These are phyloP conservation scores for Fragaria iinumae DNA, from an alignment of 306 rosid genomes.

Conservation along the genomic window DNA sequence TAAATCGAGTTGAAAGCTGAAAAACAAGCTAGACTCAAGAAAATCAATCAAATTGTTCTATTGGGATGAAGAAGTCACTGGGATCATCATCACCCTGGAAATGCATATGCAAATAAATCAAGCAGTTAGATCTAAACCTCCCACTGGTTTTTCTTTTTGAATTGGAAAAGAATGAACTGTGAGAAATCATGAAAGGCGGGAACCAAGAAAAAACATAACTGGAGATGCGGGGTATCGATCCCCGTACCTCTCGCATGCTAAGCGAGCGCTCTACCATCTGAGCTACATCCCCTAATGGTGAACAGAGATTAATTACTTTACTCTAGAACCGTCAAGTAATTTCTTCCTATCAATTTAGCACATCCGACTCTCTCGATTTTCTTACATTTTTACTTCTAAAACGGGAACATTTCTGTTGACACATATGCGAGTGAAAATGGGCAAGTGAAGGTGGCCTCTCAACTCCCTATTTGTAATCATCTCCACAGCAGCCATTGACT, in stretches of 20 bases:
- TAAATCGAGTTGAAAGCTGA: neutral
- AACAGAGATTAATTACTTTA: neutral
- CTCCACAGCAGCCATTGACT: neutral
- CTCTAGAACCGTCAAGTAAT: neutral
- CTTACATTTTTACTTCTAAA: slow-evolving; percentile 1
- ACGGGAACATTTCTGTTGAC: neutral
- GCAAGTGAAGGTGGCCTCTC: neutral
- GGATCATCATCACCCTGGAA: neutral
- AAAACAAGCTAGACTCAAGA: neutral
- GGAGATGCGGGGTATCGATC: slow-evolving; percentile 98
- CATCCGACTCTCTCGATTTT: neutral
- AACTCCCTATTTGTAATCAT: neutral
- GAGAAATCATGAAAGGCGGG: slow-evolving; percentile 11
- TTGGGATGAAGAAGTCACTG: neutral
- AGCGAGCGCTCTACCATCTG: slow-evolving; percentile 99
- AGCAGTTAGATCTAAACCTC: neutral
- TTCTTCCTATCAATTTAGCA: neutral
- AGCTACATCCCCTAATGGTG: slow-evolving; percentile 68
- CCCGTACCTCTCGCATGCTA: slow-evolving; percentile 96
- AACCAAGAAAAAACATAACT: neutral
- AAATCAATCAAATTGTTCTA: too few species aligned
- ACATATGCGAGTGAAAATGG: neutral
- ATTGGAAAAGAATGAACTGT: neutral
- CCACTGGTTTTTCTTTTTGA: neutral
- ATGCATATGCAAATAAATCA: too few species aligned